Evolutionary conservation across 192 early-diverging fungal genomes (phyloP), one percentile per base, ranked within the genome.

Genomic region (Powellomyces hirtus): DNA sequence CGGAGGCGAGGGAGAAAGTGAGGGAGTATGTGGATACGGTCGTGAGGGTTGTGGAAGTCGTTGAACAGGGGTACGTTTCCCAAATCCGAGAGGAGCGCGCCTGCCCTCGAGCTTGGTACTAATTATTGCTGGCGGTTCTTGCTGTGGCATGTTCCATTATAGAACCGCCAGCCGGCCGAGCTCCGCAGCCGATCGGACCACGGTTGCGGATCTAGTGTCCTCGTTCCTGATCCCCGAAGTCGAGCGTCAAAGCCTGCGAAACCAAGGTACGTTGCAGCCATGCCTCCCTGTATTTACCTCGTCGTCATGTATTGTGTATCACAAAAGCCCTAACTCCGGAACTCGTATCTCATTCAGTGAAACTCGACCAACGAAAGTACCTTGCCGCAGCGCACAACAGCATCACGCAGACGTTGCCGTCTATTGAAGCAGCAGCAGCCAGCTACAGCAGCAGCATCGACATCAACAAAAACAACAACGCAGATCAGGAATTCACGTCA

Each of bases 151-250:
- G 18, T 42, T 42, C n/a, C n/a, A n/a, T n/a, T 16, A 7, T 49
- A 49, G 46, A 49, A 49, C 2, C 26, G 46, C 46, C 16, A 24
- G n/a, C 5, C 46, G 46, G 5, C n/a, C 46, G 37, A 26, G 34
- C 7, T 49, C 53, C 2, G 24, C 53, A 2, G 53, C 35, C 18
- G 66, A 52, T 11, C 55, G 66, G 11, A 77, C 34, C 30, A 74
- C 66, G 22, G 84, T 86, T 16, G 49, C 70, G 4, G 81, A 84
- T 63, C 51, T 88, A 13, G 80, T 88, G 35, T 62, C 73, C 8
- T 77, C 81, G 14, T 88, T 85, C 77, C 59, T 88, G 63, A 75
- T 88, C 24, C 86, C 84, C 5, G 79, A 85, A 49, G 82, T 85
- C 7, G 82, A 88, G 57, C 63, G 71, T 7, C 73, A 82, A 27